Percentiles rank a stretch among this genome's conserved stretches.
Conservation (phyloP, 176 grass and related monocot species). For the Poa annua region DNA sequence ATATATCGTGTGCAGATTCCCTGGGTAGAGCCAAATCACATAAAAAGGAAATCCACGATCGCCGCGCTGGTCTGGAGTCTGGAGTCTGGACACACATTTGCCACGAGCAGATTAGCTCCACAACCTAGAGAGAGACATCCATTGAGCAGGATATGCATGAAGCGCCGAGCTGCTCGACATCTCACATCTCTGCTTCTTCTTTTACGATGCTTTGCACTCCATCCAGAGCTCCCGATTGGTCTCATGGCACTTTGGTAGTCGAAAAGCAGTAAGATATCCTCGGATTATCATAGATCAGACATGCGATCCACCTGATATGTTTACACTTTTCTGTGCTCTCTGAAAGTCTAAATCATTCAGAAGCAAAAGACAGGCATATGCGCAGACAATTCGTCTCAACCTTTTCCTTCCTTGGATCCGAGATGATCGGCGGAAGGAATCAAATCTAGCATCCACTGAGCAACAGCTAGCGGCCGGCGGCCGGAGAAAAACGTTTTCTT, state of each 20-base stretch:
- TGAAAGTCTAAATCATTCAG: not conserved
- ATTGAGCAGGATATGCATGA: conserved; percentile 12
- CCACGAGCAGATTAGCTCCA: conserved; percentile 2
- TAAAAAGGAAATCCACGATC: conserved; percentile 5
- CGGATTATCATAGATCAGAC: not conserved
- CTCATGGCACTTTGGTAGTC: not conserved
- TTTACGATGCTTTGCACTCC: not conserved
- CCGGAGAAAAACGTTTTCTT: conserved; percentile 31
- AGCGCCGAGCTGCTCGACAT: not conserved
- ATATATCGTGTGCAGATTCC: not conserved
- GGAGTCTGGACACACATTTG: conserved; percentile 16
- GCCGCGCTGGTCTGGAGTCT: not conserved
- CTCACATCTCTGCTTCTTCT: not conserved
- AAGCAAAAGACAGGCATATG: not conserved
- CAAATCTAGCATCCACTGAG: conserved; percentile 45
- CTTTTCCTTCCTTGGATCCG: conserved; percentile 19
- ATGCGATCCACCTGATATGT: not conserved
- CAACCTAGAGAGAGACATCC: conserved; percentile 39
- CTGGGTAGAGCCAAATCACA: conserved; percentile 25
- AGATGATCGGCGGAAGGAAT: conserved; percentile 45
- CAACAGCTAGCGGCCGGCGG: conserved; percentile 29
- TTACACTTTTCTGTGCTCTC: not conserved
- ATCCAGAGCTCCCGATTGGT: not conserved
- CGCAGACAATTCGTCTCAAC: conserved; percentile 23
- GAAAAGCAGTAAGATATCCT: not conserved